A percentile compares a stretch with the other conserved stretches of the same genome.
phyloP scores from a whole-genome alignment of 2,329 filamentous ascomycete species.

The Venturiaceae sp. region DNA sequence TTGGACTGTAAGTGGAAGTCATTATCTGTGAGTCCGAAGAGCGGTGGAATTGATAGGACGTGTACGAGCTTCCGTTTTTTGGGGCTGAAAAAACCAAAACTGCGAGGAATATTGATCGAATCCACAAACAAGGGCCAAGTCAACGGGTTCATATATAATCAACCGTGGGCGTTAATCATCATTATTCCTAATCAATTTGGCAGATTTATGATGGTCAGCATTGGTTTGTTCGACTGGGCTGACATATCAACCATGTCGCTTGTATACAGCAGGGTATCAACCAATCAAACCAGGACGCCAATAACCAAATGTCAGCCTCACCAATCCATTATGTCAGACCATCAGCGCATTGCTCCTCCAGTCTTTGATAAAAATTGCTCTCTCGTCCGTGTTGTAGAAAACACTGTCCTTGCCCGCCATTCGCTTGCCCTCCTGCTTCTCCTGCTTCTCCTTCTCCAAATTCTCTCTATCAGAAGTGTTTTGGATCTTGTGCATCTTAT shows the following conservation, averaged over 20 bases:
- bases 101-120: not conserved
- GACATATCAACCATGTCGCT: not conserved
- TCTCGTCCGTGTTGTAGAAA: not conserved
- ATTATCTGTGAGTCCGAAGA: not conserved
- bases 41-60: not conserved
- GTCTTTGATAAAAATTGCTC: not conserved
- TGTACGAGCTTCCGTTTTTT: too few species aligned
- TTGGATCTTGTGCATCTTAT: not conserved
- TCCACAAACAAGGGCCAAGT: not conserved
- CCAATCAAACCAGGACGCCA: not conserved
- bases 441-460: not conserved
- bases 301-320: not conserved
- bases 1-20: not conserved
- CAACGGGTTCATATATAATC: not conserved
- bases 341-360: too few species aligned
- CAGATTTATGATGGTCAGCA: not conserved
- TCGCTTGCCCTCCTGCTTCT: not conserved
- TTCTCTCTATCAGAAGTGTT: not conserved
- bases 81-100: too few species aligned
- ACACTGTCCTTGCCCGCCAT: not conserved
- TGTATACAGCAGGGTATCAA: not conserved
- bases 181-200: not conserved
- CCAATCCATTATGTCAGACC: too few species aligned
- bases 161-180: not conserved
- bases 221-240: too few species aligned